Evolutionary conservation across 2,329 filamentous ascomycete genomes (phyloP).

Genomic region (Magnaporthiopsis rhizophila): DNA sequence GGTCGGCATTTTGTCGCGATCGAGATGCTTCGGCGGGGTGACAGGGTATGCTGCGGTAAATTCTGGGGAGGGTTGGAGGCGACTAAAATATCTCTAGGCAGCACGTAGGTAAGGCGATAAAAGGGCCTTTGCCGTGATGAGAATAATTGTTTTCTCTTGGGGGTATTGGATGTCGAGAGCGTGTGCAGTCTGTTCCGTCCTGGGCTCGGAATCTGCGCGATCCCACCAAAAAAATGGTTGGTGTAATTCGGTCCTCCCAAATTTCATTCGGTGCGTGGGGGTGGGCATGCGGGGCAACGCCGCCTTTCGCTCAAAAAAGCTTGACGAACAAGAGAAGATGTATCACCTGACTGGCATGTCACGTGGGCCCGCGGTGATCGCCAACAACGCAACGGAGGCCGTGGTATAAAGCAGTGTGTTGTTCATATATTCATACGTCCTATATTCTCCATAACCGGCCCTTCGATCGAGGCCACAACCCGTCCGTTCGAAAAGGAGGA

Average conservation of each 20-base stretch:
- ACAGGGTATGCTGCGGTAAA: neutral
- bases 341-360: neutral
- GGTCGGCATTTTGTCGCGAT: constrained; percentile 4
- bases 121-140: neutral
- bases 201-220: neutral
- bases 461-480: neutral
- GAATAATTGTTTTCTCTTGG: neutral
- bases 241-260: neutral
- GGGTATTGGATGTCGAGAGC: neutral
- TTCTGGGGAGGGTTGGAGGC: neutral
- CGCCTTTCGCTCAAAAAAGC: neutral
- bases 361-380: neutral
- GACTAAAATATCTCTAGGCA: neutral
- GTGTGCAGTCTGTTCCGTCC: neutral
- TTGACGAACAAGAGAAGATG: neutral
- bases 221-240: neutral
- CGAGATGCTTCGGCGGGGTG: neutral
- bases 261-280: constrained; percentile 1
- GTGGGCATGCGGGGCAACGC: constrained; percentile 1
- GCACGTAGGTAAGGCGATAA: neutral
- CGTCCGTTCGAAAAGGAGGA: neutral
- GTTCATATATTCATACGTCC: neutral
- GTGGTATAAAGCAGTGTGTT: neutral
- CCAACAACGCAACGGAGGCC: too few species aligned
- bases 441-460: neutral